phyloP scores from a whole-genome alignment of 1,284 basidiomycete genomes.

The Peniophora sp. region DNA sequence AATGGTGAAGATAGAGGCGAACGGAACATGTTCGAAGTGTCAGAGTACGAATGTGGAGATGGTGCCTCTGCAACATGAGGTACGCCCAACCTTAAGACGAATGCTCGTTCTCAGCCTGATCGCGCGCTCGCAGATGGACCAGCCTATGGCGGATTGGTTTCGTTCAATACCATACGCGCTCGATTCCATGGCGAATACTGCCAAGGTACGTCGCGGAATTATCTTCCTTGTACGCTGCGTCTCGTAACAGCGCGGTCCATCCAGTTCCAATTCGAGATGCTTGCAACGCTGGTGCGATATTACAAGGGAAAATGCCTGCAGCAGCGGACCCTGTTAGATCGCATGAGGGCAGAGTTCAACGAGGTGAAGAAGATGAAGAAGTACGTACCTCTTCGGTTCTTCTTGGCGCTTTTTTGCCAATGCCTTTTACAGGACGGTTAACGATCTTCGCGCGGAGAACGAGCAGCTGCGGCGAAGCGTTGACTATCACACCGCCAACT shows the following conservation, averaged over 20 bases:
- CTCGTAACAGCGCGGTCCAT: constrained; percentile 2
- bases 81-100: constrained; percentile 23
- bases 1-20: constrained; percentile 36
- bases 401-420: background rate
- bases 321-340: constrained; percentile 42
- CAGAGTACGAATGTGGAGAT: constrained; percentile 56
- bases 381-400: constrained; percentile 25
- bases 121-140: constrained; percentile 46
- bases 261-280: constrained; percentile 73
- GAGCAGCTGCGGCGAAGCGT: constrained; percentile 33
- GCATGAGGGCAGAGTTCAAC: constrained; percentile 26
- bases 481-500: constrained; percentile 19
- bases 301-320: constrained; percentile 48
- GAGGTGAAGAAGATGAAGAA: constrained; percentile 45
- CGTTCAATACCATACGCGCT: constrained; percentile 49
- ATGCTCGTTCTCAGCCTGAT: constrained; percentile 1
- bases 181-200: constrained; percentile 54
- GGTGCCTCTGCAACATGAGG: constrained; percentile 64
- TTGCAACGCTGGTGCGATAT: constrained; percentile 55
- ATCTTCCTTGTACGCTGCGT: background rate
- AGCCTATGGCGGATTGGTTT: constrained; percentile 77
- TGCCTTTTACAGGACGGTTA: constrained; percentile 32
- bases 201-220: constrained; percentile 44
- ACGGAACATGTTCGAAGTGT: constrained; percentile 66
- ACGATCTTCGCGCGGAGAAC: constrained; percentile 44